Base-by-base conservation (phyloP, 345 rosid genomes). In the Bretschneidera sinensis region DNA sequence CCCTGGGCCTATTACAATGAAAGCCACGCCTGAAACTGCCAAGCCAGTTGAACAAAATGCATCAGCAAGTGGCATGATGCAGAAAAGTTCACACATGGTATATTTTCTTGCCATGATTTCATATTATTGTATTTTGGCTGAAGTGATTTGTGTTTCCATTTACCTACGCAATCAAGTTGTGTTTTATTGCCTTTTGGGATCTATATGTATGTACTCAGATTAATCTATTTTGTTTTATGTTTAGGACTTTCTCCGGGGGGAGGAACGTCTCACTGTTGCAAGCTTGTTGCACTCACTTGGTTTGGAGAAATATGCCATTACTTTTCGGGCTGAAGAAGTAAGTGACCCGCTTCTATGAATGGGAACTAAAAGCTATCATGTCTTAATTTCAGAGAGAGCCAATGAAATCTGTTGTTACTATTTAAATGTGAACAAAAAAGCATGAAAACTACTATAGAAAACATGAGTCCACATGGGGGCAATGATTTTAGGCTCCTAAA, bases 291-390 rank as follows among this genome's bases (percentile, higher is more conserved):
- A 77, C 50, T 77, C 86, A 49, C 78, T 84, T 61, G 84, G 78
- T 54, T 71, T 84, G 73, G 78, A 68, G 54, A 75, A 84, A 72
- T 84, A 84, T 50, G 69, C 47, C 47, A 45, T 75, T 54, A 18
- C 0, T 55, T 81, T 84, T 60, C 74, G 51, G 60, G 85, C 78
- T 47, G 89, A 84, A 69, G 89, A 84, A 68, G 88, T 84, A 61
- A 84, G 89, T 70, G 54, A 31, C 65, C 54, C 8, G 21, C 55
- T 51, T 23, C 18, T 57, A 23, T 25, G 23, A 24, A 47, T n/a
- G 11, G 35, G 33, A 52, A 52, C 0, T 15, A 21, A 10, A 52
- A 2, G 8, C 24, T 2, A 21, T 21, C 17, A 17, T 14, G 7
- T 39, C 17, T 11, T 22, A 6, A 52, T 22, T 23, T 23, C 33